Evolutionary conservation across 768 basidiomycete species (phyloP).

Genomic region (Serendipita indica): DNA sequence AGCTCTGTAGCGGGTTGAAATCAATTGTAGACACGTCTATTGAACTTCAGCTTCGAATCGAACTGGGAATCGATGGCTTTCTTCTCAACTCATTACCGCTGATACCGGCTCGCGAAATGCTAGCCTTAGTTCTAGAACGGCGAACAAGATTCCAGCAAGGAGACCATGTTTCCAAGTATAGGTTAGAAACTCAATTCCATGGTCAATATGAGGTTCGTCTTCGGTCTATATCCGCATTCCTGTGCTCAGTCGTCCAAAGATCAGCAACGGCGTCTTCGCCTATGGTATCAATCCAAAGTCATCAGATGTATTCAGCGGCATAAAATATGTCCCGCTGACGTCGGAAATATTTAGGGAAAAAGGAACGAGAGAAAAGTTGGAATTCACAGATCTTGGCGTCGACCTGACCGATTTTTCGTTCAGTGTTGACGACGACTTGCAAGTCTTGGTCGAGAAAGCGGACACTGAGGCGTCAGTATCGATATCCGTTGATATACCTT

Average conservation of each 20-base stretch:
- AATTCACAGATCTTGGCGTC: background rate
- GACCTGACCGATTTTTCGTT: background rate
- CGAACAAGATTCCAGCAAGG: background rate
- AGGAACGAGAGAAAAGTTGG: background rate
- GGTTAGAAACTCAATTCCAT: no score
- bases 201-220: no score
- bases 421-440: background rate
- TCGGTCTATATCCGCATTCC: no score
- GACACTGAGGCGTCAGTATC: background rate
- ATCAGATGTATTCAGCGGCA: background rate
- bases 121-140: background rate
- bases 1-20: background rate
- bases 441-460: background rate
- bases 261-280: background rate
- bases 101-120: background rate
- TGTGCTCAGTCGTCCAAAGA: background rate
- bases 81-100: background rate
- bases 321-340: background rate
- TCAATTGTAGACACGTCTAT: background rate
- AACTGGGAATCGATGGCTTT: background rate
- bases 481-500: no score
- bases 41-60: conserved; percentile 1
- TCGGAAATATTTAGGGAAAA: background rate
- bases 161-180: background rate
- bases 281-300: background rate